phyloP scores from a whole-genome alignment of 2,329 filamentous ascomycete genomes.

The Pseudogymnoascus sp. region DNA sequence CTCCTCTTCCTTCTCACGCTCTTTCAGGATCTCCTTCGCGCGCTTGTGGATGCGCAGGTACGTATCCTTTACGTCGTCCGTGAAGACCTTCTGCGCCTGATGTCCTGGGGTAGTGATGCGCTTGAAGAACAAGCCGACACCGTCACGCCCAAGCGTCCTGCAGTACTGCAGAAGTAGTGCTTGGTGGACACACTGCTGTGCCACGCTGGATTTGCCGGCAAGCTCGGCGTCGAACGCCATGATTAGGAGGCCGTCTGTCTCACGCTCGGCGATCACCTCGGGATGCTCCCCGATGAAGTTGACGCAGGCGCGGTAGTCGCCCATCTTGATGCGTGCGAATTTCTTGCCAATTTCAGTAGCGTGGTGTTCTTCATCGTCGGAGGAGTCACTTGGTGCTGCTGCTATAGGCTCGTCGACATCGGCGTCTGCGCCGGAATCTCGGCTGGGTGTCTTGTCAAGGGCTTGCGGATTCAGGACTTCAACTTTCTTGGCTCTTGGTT shows the following conservation, averaged over 20 bases:
- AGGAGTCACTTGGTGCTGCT: conserved; percentile 45
- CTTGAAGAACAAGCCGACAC: conserved; percentile 91
- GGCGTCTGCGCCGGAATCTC: conserved; percentile 52
- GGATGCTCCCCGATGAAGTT: conserved; percentile 76
- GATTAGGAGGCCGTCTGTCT: conserved; percentile 85
- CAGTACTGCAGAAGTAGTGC: conserved; percentile 92
- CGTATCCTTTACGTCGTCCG: conserved; percentile 85
- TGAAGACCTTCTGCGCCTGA: conserved; percentile 84
- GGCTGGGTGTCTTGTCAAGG: conserved; percentile 35
- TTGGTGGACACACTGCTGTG: conserved; percentile 86
- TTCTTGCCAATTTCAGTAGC: conserved; percentile 71
- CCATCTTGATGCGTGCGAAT: conserved; percentile 72
- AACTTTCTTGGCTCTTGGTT: conserved; percentile 46
- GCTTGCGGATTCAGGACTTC: conserved; percentile 70
- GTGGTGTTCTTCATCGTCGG: conserved; percentile 68
- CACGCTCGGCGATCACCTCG: conserved; percentile 70
- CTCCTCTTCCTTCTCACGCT: conserved; percentile 48
- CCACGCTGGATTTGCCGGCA: conserved; percentile 67
- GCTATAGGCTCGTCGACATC: conserved; percentile 50
- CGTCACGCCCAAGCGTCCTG: conserved; percentile 70
- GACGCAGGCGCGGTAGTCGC: conserved; percentile 67
- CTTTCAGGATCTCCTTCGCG: conserved; percentile 42
- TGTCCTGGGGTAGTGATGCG: conserved; percentile 85
- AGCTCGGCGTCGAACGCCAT: conserved; percentile 87
- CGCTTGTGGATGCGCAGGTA: conserved; percentile 76